phyloP scores from a whole-genome alignment of 2,329 filamentous ascomycete species.

The Sporothrix luriei region DNA sequence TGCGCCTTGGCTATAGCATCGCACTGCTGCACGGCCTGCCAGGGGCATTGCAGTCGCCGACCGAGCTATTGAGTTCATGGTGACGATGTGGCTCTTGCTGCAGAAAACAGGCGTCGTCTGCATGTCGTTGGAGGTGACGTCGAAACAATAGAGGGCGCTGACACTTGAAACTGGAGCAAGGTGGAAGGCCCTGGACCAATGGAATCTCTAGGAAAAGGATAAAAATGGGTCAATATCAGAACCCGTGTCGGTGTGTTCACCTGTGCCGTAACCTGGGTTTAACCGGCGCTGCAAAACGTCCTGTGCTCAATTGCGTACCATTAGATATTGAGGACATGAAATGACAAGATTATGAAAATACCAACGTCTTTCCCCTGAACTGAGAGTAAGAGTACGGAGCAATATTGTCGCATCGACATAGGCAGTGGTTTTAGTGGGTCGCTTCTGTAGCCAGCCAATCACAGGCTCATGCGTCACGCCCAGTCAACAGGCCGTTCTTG shows the following conservation, averaged over 20 bases:
- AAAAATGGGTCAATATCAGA: background rate
- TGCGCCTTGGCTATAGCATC: background rate
- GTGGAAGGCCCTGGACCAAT: background rate
- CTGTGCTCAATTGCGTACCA: no score
- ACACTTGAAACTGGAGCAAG: background rate
- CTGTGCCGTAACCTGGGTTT: no score
- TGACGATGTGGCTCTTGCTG: no score
- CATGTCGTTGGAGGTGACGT: background rate
- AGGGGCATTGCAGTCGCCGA: background rate
- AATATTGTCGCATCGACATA: no score
- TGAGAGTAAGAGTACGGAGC: no score
- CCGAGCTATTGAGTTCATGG: slow-evolving; percentile 16
- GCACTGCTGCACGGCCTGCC: background rate
- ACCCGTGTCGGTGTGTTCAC: no score
- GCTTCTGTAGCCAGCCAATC: background rate
- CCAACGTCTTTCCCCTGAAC: no score
- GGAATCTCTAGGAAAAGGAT: accelerated
- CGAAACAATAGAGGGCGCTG: background rate
- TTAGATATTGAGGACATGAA: no score
- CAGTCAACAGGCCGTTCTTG: background rate
- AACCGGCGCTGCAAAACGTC: no score
- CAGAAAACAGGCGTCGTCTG: background rate
- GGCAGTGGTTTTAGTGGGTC: background rate
- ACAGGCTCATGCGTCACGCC: background rate
- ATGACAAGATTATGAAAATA: no score